These are phyloP conservation scores for Nitzschia sp. DNA, from an alignment of 108 stramenopile species.

Conservation along the genomic window DNA sequence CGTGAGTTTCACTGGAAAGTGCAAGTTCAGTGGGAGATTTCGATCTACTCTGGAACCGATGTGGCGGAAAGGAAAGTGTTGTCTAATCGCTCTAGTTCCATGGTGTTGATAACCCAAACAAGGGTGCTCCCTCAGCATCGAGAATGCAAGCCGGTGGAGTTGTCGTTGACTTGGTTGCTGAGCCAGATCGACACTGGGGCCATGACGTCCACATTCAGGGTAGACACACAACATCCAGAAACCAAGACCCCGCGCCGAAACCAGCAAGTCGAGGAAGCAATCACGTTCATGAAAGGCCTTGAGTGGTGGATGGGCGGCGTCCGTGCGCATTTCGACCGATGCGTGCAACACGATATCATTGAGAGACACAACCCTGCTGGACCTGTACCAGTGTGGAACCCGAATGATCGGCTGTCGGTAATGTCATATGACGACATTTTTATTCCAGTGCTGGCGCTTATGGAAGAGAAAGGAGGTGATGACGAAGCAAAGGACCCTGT, in stretches of 20 bases:
- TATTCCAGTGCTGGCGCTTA: conserved; percentile 63
- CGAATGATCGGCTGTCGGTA: not conserved
- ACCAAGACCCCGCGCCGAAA: conserved; percentile 69
- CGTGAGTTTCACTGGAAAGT: conserved; percentile 59
- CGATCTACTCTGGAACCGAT: conserved; percentile 45
- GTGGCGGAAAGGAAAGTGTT: conserved; percentile 22
- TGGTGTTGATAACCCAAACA: conserved; percentile 44
- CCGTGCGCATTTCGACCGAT: not conserved
- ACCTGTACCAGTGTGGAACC: not conserved
- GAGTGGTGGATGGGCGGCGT: conserved; percentile 36
- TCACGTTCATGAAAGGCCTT: conserved; percentile 38
- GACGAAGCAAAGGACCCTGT: conserved; percentile 1
- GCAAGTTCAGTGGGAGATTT: conserved; percentile 23
- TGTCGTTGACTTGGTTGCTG: conserved; percentile 68
- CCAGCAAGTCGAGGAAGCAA: conserved; percentile 45
- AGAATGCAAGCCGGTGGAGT: conserved; percentile 37
- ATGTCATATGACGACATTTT: conserved; percentile 31
- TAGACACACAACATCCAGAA: conserved; percentile 34
- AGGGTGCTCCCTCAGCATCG: conserved; percentile 18
- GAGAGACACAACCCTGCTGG: conserved; percentile 23
- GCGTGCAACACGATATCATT: conserved; percentile 2
- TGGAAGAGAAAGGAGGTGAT: conserved; percentile 27
- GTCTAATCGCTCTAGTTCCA: conserved; percentile 35
- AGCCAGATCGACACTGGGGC: conserved; percentile 38
- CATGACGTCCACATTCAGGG: conserved; percentile 33